Conservation (phyloP, 495 filamentous ascomycete species). For the Trichocladium antarcticum region DNA sequence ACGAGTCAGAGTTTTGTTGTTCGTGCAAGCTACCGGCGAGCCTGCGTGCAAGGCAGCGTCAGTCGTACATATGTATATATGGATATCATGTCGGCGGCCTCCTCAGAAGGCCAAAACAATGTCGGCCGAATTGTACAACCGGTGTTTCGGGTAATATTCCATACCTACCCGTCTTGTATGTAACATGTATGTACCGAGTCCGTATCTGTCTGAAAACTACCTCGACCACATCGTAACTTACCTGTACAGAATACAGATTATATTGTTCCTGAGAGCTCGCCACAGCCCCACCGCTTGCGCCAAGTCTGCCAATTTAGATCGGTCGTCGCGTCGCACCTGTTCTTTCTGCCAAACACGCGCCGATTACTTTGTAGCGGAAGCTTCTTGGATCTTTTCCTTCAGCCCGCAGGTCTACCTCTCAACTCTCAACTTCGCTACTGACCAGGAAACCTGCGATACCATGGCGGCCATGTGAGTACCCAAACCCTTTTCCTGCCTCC, state of each 20-base stretch:
- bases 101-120: too few species aligned
- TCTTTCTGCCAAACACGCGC: not conserved
- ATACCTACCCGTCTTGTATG: too few species aligned
- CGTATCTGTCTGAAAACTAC: too few species aligned
- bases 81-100: too few species aligned
- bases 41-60: not conserved
- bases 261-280: not conserved
- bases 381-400: not conserved
- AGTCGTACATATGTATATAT: too few species aligned
- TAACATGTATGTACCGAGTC: too few species aligned
- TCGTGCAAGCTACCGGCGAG: not conserved
- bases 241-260: not conserved
- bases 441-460: not conserved
- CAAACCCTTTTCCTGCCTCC: not conserved
- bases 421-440: not conserved
- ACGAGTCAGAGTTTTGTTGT: not conserved
- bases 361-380: not conserved
- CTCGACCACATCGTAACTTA: too few species aligned
- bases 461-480: constrained; percentile 14
- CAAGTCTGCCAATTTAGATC: not conserved
- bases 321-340: not conserved
- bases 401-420: not conserved
- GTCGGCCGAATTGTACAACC: too few species aligned
- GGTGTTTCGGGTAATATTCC: too few species aligned
- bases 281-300: not conserved